Evolutionary conservation across 1,139 yeast genomes (phyloP).

Genomic region (Candida labiduridarum): DNA sequence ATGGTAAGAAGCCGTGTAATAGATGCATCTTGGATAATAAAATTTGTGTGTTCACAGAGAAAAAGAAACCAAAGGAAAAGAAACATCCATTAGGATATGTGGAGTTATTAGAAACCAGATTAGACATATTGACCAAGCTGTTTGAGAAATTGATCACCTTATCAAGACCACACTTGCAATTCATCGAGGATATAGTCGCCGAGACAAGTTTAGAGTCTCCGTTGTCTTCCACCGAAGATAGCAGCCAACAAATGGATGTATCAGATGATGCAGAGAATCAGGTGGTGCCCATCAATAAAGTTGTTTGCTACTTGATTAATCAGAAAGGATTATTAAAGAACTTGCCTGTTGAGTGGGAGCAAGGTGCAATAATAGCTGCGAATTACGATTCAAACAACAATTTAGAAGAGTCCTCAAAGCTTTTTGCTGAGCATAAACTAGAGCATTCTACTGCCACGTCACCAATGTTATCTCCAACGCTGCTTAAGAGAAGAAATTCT

Average conservation of each 20-base stretch:
- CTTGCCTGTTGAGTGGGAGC: slow-evolving; percentile 49
- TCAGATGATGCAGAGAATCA: slow-evolving; percentile 16
- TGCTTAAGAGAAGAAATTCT: slow-evolving; percentile 2
- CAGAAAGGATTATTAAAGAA: slow-evolving; percentile 38
- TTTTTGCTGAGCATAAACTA: slow-evolving; percentile 37
- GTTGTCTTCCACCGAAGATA: slow-evolving; percentile 13
- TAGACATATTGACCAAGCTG: slow-evolving; percentile 61
- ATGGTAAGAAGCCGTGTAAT: slow-evolving; percentile 76
- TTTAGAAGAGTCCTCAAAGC: slow-evolving; percentile 26
- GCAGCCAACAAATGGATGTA: slow-evolving; percentile 9
- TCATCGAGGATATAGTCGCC: slow-evolving; percentile 17
- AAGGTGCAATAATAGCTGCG: slow-evolving; percentile 46
- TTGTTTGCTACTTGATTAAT: slow-evolving; percentile 45
- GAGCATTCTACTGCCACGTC: slow-evolving; percentile 6
- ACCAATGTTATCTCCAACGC: slow-evolving; percentile 9
- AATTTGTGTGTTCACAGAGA: slow-evolving; percentile 73
- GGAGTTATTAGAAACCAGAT: slow-evolving; percentile 68
- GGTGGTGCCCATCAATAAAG: slow-evolving; percentile 51
- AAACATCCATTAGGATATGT: slow-evolving; percentile 67
- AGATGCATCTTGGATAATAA: slow-evolving; percentile 71
- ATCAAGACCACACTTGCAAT: slow-evolving; percentile 38
- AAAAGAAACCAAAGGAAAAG: slow-evolving; percentile 63
- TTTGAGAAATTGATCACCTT: slow-evolving; percentile 45
- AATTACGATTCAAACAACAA: slow-evolving; percentile 25
- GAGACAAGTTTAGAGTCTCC: slow-evolving; percentile 5